Evolutionary conservation across 106 monocot genomes (phyloP), one percentile per base, ranked within the genome.

Genomic region (Dendrobium catenatum): DNA sequence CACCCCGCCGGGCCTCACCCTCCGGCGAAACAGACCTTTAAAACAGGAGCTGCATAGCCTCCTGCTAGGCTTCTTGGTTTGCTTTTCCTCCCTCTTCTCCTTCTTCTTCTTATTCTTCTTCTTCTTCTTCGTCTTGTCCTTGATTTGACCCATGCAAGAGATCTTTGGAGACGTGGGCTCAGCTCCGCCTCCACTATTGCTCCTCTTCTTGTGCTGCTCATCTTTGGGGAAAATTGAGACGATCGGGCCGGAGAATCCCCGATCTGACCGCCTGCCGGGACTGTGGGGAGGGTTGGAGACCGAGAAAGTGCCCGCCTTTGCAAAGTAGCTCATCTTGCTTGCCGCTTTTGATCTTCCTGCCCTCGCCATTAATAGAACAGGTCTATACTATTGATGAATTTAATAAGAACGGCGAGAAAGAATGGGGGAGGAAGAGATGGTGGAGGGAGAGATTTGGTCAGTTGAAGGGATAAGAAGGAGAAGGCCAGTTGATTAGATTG

Each of bases 141-240:
- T 93, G 75, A 96, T 83, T 77, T 90, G 90, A 5, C 96, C 96
- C 20, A 93, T 96, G 85, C 96, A 96, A 4, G 96, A 91, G 20
- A 96, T 91, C 72, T 81, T 96, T 2, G 96, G 96, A 5, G 96
- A 96, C 6, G 96, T 86, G 5, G 96, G 96, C 5, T 81, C 80
- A 18, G 55, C 68, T 42, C 26, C 31, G 47, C 42, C 48, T 17
- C 67, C 61, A 44, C 59, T 72, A 58, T 10, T 17, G 58, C 5
- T 79, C 22, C 43, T 56, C 58, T 31, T 42, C 76, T 55, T 76
- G 17, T 76, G 78, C 13, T 87, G 89, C 3, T 85, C 88, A 20
- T 88, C 94, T 37, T 58, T 73, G 2, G 94, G 94, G 22, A 94
- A 68, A 11, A 94, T 72, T 26, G 85, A 81, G 16, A 83, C 77